A percentile compares a stretch with the other conserved stretches of the same genome.
Evolutionary conservation across 2,329 filamentous ascomycete genomes (phyloP).

Genomic region (Pseudogymnoascus sp.): DNA sequence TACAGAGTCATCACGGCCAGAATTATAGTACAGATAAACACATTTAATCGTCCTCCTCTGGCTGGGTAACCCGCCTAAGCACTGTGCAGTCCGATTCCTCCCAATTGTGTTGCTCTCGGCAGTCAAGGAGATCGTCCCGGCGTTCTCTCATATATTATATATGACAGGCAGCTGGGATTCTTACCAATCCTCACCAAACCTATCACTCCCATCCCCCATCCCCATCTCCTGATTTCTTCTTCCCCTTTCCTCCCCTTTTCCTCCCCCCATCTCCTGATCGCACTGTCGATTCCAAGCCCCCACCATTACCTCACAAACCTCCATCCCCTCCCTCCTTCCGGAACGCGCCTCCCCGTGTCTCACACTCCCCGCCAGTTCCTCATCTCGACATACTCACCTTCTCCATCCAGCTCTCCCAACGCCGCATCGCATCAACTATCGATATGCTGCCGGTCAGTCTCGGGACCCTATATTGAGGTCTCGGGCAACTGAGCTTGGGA

Average conservation of each 20-base stretch:
- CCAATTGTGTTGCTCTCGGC: neutral
- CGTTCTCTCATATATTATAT: neutral
- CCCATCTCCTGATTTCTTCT: too few species aligned
- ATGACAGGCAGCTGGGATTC: neutral
- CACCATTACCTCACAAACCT: neutral
- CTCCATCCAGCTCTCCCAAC: neutral
- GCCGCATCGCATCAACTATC: neutral
- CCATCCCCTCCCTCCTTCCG: neutral
- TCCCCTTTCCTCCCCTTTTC: neutral
- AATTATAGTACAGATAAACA: too few species aligned
- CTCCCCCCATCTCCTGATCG: neutral
- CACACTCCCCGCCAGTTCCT: neutral
- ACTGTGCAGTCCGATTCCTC: too few species aligned
- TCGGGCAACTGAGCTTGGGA: neutral
- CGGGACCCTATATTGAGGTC: neutral
- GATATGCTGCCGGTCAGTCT: neutral
- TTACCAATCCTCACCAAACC: neutral
- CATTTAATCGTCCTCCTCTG: too few species aligned
- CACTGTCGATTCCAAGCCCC: neutral
- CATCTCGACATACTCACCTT: neutral
- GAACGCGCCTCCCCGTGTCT: neutral
- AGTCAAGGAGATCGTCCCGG: neutral
- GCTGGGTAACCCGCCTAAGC: too few species aligned
- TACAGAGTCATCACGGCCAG: too few species aligned
- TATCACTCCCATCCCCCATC: neutral